phyloP scores from a whole-genome alignment of 495 filamentous ascomycete genomes.

The Articulospora tetracladia region DNA sequence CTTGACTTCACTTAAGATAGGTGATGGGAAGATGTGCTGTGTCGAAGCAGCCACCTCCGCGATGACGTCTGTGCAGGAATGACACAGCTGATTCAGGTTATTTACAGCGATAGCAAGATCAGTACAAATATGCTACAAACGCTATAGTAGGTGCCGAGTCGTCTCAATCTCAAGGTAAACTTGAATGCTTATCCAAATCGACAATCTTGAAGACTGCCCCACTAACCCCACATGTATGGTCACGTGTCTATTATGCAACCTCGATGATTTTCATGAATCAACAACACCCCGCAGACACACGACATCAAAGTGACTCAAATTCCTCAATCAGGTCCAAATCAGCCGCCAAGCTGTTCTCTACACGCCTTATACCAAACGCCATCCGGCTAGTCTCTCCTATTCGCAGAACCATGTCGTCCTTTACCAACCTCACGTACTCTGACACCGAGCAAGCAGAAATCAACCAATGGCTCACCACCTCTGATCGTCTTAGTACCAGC shows the following conservation, averaged over 20 bases:
- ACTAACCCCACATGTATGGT: too few species aligned
- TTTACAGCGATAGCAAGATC: too few species aligned
- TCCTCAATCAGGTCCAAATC: not conserved
- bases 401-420: slow-evolving; percentile 50
- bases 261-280: slow-evolving; percentile 6
- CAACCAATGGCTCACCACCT: slow-evolving; percentile 78
- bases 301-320: not conserved
- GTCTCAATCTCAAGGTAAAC: too few species aligned
- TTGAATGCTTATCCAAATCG: too few species aligned
- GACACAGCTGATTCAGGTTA: too few species aligned
- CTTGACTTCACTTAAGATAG: too few species aligned
- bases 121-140: too few species aligned
- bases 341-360: slow-evolving; percentile 45
- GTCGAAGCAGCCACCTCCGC: too few species aligned
- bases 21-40: too few species aligned
- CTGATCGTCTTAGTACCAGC: slow-evolving; percentile 58
- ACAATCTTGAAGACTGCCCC: too few species aligned
- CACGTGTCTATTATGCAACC: not conserved
- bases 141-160: too few species aligned
- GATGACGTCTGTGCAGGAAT: too few species aligned
- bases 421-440: slow-evolving; percentile 65
- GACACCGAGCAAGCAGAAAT: slow-evolving; percentile 78
- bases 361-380: slow-evolving; percentile 38
- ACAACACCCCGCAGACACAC: not conserved
- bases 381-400: slow-evolving; percentile 38